Base-by-base conservation (phyloP, 2,329 filamentous ascomycete species). In the Colletotrichum echinochloae region DNA sequence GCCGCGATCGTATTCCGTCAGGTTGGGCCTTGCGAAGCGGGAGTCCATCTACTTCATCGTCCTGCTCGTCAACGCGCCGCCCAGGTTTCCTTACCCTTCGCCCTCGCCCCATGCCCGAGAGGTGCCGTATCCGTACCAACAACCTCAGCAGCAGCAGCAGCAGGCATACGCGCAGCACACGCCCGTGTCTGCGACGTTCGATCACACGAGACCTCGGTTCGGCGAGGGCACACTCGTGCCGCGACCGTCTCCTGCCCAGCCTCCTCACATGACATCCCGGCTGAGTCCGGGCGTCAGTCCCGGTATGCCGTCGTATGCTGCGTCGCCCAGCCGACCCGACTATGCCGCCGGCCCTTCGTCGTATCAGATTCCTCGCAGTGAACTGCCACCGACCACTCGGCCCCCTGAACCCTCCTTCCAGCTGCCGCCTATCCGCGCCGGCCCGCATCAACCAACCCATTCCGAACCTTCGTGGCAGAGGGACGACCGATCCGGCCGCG, bases 21-120 rank as follows among this genome's bases (percentile, higher is more conserved):
- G 85, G 1, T 76, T 90, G 46, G 88, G 88, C 0, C 81, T 91
- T 37, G 87, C 85, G 16, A 91, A 89, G 74, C 85, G 86, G 72
- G 87, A 88, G 5, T 89, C 88, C 48, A 88, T 90, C 68, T 91
- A 89, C 77, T 90, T 90, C 73, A 83, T 91, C 51, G 86, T 90
- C 9, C 74, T 90, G 65, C 73, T 85, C 49, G 76, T 90, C 68
- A 80, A 74, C 33, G 73, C 81, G 0, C 76, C 78, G 1, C 70
- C 79, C 2, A 81, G 81, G 46, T 77, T 80, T 54, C 79, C 83
- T 35, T 85, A 85, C 61, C 82, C 82, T 4, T 82, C 84, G 3
- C 83, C 84, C 5, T 84, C 85, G 16, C 82, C 83, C 20, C 81
- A 85, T 62, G 74, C 80, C 14, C 79, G 83, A 66, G 84, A 87